These are phyloP conservation scores for Beauveria sp. DNA, from an alignment of 2,329 filamentous ascomycete genomes.

Conservation along the genomic window DNA sequence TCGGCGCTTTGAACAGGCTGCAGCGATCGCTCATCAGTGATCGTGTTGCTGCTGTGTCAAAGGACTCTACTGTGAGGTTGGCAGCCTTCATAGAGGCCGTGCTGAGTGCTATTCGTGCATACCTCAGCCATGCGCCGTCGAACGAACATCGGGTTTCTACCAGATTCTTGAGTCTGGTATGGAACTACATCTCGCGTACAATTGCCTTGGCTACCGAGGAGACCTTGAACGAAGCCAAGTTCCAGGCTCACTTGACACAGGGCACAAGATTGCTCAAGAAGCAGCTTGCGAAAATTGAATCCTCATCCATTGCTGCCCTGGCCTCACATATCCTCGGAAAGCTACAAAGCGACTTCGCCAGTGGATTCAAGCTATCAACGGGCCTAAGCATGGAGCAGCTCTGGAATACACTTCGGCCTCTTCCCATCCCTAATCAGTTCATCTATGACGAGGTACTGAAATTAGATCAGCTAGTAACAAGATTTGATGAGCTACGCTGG, in stretches of 20 bases:
- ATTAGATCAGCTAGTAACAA: conserved; percentile 47
- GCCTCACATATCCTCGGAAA: conserved; percentile 31
- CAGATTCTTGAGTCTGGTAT: conserved; percentile 28
- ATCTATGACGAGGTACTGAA: conserved; percentile 40
- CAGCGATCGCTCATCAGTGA: conserved; percentile 51
- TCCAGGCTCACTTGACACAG: conserved; percentile 54
- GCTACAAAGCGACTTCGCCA: conserved; percentile 52
- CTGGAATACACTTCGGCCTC: conserved; percentile 66
- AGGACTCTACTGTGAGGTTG: conserved; percentile 52
- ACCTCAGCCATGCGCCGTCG: conserved; percentile 27
- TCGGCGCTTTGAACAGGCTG: conserved; percentile 50
- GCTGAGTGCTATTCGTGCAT: conserved; percentile 34
- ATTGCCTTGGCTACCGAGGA: conserved; percentile 36
- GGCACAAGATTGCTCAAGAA: conserved; percentile 37
- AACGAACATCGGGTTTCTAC: conserved; percentile 21
- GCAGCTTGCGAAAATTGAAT: conserved; percentile 19
- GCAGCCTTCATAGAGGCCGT: conserved; percentile 41
- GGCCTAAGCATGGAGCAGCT: conserved; percentile 74
- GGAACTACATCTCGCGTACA: conserved; percentile 50
- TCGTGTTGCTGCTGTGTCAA: conserved; percentile 47
- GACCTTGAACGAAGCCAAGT: conserved; percentile 53
- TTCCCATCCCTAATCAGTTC: conserved; percentile 39
- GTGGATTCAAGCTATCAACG: conserved; percentile 64
- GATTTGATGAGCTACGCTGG: conserved; percentile 57
- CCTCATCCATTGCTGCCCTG: conserved; percentile 28